A percentile compares a stretch with the other conserved stretches of the same genome.
phyloP scores from a whole-genome alignment of 2,329 filamentous ascomycete genomes.

The Pseudofabraea citricarpa region DNA sequence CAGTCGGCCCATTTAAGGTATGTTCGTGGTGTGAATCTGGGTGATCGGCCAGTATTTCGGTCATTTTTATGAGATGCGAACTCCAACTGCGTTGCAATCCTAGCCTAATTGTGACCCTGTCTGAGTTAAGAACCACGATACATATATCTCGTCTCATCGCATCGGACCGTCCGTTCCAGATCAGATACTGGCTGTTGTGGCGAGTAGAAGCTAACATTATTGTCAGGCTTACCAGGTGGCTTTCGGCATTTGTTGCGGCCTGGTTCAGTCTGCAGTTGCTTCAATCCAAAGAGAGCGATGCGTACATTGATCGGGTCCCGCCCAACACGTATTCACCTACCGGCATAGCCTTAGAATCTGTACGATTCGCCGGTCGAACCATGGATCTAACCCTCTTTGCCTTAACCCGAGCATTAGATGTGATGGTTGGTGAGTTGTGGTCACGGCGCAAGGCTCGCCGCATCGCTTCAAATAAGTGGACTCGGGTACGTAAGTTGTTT shows the following conservation, averaged over 20 bases:
- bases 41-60: neutral
- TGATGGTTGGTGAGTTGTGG: constrained; percentile 64
- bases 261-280: constrained; percentile 53
- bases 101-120: too few species aligned
- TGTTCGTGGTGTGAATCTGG: constrained; percentile 5
- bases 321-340: constrained; percentile 15
- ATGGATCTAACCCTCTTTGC: constrained; percentile 81
- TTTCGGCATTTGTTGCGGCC: constrained; percentile 52
- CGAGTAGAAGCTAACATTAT: too few species aligned
- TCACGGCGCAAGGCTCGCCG: constrained; percentile 41
- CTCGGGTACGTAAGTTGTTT: constrained; percentile 31
- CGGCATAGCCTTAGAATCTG: constrained; percentile 20
- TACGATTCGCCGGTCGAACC: constrained; percentile 59
- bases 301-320: constrained; percentile 35
- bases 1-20: constrained; percentile 28
- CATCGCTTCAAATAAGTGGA: constrained; percentile 41
- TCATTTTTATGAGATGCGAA: too few species aligned
- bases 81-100: too few species aligned
- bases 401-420: constrained; percentile 65
- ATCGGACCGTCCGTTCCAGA: too few species aligned
- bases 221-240: constrained; percentile 48
- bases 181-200: too few species aligned
- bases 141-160: too few species aligned
- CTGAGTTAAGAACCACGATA: too few species aligned
- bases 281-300: constrained; percentile 46